These are phyloP conservation scores for Camelina hispida DNA, from an alignment of 345 rosid species.

Conservation along the genomic window DNA sequence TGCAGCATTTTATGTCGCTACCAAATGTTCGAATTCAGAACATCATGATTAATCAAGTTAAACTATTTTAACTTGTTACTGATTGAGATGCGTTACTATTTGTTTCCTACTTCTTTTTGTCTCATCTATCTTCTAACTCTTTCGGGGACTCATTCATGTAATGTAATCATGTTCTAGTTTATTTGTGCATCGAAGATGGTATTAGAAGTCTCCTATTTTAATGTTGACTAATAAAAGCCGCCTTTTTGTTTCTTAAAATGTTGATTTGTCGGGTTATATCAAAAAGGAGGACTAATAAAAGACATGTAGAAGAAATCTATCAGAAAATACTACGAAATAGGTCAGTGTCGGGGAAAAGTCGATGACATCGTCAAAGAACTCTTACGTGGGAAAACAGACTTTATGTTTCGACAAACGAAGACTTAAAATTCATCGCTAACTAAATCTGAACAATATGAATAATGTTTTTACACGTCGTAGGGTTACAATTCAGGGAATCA, in stretches of 20 bases:
- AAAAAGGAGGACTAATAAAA: background rate
- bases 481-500: no score
- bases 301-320: constrained; percentile 1
- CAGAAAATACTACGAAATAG: constrained; percentile 21
- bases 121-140: background rate
- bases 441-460: no score
- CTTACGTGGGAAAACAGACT: constrained; percentile 3
- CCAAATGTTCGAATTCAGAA: background rate
- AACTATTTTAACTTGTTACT: background rate
- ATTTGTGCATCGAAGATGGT: constrained; percentile 15
- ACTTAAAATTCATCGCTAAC: background rate
- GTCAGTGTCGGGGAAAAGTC: constrained; percentile 26
- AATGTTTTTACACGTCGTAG: no score
- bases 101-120: background rate
- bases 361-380: constrained; percentile 7
- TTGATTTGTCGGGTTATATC: constrained; percentile 1
- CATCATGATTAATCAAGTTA: constrained; percentile 18
- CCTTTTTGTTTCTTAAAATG: background rate
- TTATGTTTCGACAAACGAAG: background rate
- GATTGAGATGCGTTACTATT: constrained; percentile 5
- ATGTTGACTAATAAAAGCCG: background rate
- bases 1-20: constrained; percentile 21
- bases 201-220: constrained; percentile 1
- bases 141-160: background rate
- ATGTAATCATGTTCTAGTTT: constrained; percentile 1